Base-by-base conservation (phyloP, 2,329 filamentous ascomycete species). In the Aaosphaeria arxii region DNA sequence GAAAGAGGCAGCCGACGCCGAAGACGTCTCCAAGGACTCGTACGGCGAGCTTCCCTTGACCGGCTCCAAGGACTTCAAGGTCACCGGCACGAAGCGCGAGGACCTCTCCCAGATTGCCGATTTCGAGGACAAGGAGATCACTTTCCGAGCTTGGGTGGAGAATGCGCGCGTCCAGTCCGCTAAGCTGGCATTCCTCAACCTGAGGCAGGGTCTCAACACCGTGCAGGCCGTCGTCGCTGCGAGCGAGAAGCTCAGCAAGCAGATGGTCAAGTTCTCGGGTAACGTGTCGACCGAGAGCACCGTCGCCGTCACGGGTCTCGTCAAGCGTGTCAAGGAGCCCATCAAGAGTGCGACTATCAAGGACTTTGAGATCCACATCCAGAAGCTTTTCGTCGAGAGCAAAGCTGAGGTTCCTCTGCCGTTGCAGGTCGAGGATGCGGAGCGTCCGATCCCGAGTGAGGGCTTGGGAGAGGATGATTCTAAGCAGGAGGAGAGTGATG, bases 261-360 rank as follows among this genome's bases (percentile, higher is more conserved):
- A 89, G 72, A 97, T 97, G 92, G 89, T 96, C 67, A 97, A 97
- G 76, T 97, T 88, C 83, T 84, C 87, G 43, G 83, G 82, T 42
- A 80, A 77, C 40, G 74, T 96, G 57, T 87, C 83, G 64, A 79
- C 86, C 41, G 92, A 96, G 77, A 90, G 87, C 59, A 91, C 88
- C 59, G 85, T 96, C 29, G 76, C 85, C 38, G 85, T 96, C 51
- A 88, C 95, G 63, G 94, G 87, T 56, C 75, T 80, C 31, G 86
- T 97, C 45, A 82, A 91, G 77, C 87, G 87, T 74, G 88, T 91
- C 0, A 80, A 87, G 24, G 90, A 95, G 65, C 88, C 89, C 3
- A 88, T 97, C 69, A 94, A 95, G 75, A 94, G 89, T 64, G 89
- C 89, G 49, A 85, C 84, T 11, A 86, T 97, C 47, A 83, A 84